Percentiles rank a stretch among this genome's conserved stretches.
phyloP scores from a whole-genome alignment of 2,329 filamentous ascomycete species.

The Neurospora sp. region DNA sequence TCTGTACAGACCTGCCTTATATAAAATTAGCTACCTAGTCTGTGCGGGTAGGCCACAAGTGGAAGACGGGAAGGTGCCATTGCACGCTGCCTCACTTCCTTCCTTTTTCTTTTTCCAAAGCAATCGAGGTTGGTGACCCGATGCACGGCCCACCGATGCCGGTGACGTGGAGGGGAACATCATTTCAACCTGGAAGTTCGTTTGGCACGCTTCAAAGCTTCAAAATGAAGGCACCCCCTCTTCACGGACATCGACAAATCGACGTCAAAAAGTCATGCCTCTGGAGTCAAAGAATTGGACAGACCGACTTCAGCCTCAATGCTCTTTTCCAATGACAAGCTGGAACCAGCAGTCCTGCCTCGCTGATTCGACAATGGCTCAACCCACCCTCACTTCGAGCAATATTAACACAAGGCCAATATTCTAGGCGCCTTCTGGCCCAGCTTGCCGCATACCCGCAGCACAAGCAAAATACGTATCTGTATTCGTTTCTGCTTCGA shows the following conservation, averaged over 20 bases:
- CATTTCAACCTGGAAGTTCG: no score
- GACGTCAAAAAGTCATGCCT: neutral
- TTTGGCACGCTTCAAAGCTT: neutral
- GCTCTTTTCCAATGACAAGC: neutral
- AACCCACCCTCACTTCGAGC: neutral
- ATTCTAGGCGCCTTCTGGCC: neutral
- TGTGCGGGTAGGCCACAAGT: no score
- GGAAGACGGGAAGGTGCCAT: no score
- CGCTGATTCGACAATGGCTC: neutral
- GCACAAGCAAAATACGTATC: neutral
- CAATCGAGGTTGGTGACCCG: no score
- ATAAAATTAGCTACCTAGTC: no score
- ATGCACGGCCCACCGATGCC: no score
- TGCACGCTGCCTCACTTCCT: no score
- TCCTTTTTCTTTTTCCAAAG: no score
- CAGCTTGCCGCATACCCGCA: neutral
- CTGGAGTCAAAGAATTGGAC: neutral
- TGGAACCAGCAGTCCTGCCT: neutral
- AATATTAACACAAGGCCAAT: neutral
- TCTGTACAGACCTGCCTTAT: no score
- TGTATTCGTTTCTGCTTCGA: neutral
- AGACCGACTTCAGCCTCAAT: neutral
- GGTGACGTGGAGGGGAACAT: no score
- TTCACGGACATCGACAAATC: neutral
- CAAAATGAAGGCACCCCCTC: constrained; percentile 5